A percentile compares a stretch with the other conserved stretches of the same genome.
These are phyloP conservation scores for Spathaspora arborariae DNA, from an alignment of 805 yeast genomes.

Conservation along the genomic window DNA sequence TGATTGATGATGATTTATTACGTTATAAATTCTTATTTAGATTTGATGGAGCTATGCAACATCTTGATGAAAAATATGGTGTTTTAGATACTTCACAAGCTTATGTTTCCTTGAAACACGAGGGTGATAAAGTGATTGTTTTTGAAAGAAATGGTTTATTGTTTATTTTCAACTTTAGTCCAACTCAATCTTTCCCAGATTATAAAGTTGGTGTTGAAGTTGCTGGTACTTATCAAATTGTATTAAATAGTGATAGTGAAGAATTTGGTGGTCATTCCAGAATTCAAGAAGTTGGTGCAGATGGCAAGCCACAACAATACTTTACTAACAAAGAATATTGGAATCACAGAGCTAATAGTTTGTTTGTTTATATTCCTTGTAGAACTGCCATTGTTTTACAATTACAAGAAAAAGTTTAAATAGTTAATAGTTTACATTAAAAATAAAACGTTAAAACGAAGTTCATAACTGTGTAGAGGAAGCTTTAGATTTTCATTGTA, in stretches of 20 bases:
- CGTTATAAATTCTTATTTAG: slow-evolving; percentile 73
- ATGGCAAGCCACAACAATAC: slow-evolving; percentile 42
- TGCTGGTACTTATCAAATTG: slow-evolving; percentile 72
- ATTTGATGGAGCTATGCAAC: slow-evolving; percentile 87
- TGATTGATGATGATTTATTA: slow-evolving; percentile 73
- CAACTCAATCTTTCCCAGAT: slow-evolving; percentile 75
- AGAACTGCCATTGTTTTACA: slow-evolving; percentile 49
- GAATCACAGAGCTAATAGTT: slow-evolving; percentile 73
- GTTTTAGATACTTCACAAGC: slow-evolving; percentile 73
- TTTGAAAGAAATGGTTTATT: slow-evolving; percentile 84
- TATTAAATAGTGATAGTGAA: slow-evolving; percentile 67
- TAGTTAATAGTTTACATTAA: background rate
- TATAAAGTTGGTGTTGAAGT: slow-evolving; percentile 86
- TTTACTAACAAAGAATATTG: slow-evolving; percentile 73
- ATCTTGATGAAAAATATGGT: slow-evolving; percentile 61
- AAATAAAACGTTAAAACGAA: background rate
- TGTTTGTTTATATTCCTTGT: slow-evolving; percentile 79
- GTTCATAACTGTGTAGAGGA: background rate
- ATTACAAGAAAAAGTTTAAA: slow-evolving; percentile 23
- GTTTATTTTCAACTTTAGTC: slow-evolving; percentile 89
- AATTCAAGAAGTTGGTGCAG: slow-evolving; percentile 43
- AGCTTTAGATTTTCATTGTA: too few relatives aligned
- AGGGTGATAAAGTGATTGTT: slow-evolving; percentile 81
- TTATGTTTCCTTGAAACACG: slow-evolving; percentile 83
- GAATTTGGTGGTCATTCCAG: slow-evolving; percentile 82